A percentile compares a stretch with the other conserved stretches of the same genome.
These are phyloP conservation scores for Xylaria sp. DNA, from an alignment of 495 filamentous ascomycete species.

Conservation along the genomic window DNA sequence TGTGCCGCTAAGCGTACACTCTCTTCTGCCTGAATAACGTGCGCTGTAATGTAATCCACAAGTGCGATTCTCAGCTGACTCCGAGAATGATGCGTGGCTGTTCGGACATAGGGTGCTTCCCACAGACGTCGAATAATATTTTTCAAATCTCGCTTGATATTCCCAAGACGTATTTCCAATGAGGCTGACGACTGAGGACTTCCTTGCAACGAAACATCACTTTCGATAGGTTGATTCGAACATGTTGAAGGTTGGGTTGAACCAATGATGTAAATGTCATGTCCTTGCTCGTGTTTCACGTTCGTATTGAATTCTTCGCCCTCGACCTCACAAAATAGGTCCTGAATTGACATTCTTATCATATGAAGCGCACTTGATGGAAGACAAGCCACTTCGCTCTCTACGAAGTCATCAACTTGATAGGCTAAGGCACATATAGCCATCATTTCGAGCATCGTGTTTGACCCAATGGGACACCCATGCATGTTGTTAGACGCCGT, in stretches of 20 bases:
- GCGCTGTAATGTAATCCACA: background rate
- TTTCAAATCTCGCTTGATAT: background rate
- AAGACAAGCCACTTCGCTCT: background rate
- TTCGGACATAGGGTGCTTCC: background rate
- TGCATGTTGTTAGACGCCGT: background rate
- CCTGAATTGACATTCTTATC: background rate
- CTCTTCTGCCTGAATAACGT: background rate
- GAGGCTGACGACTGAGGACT: background rate
- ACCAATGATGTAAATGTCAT: background rate
- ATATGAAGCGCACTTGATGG: background rate
- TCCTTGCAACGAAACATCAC: background rate
- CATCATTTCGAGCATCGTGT: background rate
- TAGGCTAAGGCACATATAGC: background rate
- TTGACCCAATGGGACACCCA: background rate
- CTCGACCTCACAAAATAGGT: background rate
- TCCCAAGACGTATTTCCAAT: background rate
- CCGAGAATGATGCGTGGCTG: background rate
- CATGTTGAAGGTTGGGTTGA: background rate
- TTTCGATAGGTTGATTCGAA: background rate
- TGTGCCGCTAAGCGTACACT: background rate
- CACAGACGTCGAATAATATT: background rate
- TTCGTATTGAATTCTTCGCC: background rate
- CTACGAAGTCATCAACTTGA: background rate
- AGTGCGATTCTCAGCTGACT: background rate
- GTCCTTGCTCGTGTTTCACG: background rate